Conservation (phyloP, 1,284 basidiomycete species). For the Peniophora sp. region DNA sequence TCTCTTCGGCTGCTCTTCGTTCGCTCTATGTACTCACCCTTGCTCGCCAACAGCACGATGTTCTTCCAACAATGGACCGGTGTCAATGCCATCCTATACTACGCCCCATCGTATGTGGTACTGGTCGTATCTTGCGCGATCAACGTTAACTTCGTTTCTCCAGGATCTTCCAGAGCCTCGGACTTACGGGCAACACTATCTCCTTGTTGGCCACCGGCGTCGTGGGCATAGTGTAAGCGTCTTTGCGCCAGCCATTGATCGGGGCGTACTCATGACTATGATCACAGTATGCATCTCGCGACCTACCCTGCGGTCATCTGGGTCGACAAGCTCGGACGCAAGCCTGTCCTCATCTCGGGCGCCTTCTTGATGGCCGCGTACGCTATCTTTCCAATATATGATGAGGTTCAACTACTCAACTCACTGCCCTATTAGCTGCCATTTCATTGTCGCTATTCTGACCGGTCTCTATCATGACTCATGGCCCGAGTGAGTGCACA, state of each 20-base stretch:
- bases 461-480: conserved; percentile 44
- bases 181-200: conserved; percentile 50
- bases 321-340: conserved; percentile 64
- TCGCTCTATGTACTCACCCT: not conserved
- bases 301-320: conserved; percentile 69
- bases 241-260: conserved; percentile 3
- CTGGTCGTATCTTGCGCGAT: too few species aligned
- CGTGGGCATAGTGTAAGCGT: conserved; percentile 66
- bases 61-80: conserved; percentile 71
- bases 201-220: conserved; percentile 74
- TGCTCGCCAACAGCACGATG: conserved; percentile 40
- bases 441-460: conserved; percentile 56
- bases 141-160: too few species aligned
- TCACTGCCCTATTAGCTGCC: conserved; percentile 33
- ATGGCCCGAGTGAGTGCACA: conserved; percentile 35
- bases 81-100: conserved; percentile 64
- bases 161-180: conserved; percentile 51
- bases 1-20: not conserved
- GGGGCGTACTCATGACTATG: not conserved
- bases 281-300: conserved; percentile 58
- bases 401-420: too few species aligned
- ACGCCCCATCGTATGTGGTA: too few species aligned
- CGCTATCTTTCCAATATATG: conserved; percentile 7
- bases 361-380: conserved; percentile 63
- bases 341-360: conserved; percentile 61